Evolutionary conservation across 345 rosid species (phyloP), one percentile per base, ranked within the genome.

Genomic region (Arabidopsis suecica): DNA sequence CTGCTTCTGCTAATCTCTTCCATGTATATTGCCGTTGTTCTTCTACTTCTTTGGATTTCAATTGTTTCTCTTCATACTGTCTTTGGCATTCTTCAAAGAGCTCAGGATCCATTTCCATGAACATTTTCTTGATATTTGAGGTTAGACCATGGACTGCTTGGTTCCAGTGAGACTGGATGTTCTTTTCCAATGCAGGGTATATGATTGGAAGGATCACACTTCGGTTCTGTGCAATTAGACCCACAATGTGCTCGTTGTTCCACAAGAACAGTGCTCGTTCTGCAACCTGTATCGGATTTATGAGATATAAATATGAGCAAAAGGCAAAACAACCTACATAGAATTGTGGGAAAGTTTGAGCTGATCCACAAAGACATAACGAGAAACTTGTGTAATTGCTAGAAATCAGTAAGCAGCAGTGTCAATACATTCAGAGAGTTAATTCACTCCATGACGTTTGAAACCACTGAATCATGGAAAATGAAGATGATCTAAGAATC

Each of bases 221-320:
- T 65, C 90, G 85, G 67, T 88, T 88, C 74, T 89, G 96, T 66
- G 86, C 86, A 38, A 89, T 89, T n/a, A 91, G 89, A 65, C 81
- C 84, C 81, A 88, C 96, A 0, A 91, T 89, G 78, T 89, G 93
- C 80, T 91, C 93, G 16, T 91, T 91, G 87, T 91, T 91, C 97
- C 95, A 91, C 64, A 91, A 82, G 84, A 89, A 89, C 80, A 91
- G 67, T 38, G 95, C 91, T 74, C 93, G 82, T 80, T 91, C 97
- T 51, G 93, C 95, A 62, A 91, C 97, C 96, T 91, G 83, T 62
- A 62, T 34, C 14, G 3, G 2, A 33, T 20, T 38, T 6, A 38
- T 30, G 38, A 69, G 70, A 61, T 51, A 51, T 34, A 41, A n/a
- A 61, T 68, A 18, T 59, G 3, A 67, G 53, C 32, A 58, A 36